Percentiles rank a stretch among this genome's conserved stretches.
phyloP scores from a whole-genome alignment of 805 yeast genomes.

The Yarrowia hollandica region DNA sequence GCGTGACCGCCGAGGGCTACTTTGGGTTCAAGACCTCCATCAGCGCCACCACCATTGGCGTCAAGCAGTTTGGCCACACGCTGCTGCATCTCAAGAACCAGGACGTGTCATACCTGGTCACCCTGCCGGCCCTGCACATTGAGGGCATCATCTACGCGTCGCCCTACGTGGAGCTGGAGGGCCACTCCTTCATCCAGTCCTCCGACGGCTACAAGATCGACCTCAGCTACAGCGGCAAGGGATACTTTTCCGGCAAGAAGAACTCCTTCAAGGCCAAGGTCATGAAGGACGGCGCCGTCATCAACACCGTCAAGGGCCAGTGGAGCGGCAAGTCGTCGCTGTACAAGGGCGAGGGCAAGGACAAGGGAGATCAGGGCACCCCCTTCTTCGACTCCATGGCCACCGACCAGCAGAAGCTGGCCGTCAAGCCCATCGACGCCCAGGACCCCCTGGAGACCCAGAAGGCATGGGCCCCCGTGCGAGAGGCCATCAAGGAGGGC shows the following conservation, averaged over 20 bases:
- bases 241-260: constrained; percentile 93
- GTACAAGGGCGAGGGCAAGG: constrained; percentile 56
- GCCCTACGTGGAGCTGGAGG: constrained; percentile 94
- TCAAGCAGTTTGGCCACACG: constrained; percentile 92
- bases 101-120: constrained; percentile 66
- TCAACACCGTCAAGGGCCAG: constrained; percentile 83
- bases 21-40: constrained; percentile 85
- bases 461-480: constrained; percentile 86
- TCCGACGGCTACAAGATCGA: constrained; percentile 72
- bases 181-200: constrained; percentile 78
- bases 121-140: constrained; percentile 93
- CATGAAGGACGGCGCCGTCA: constrained; percentile 57
- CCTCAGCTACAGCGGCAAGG: constrained; percentile 86
- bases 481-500: constrained; percentile 76
- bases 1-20: constrained; percentile 78
- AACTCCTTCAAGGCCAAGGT: constrained; percentile 87
- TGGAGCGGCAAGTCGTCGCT: constrained; percentile 76
- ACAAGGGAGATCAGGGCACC: constrained; percentile 31
- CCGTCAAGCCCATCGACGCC: constrained; percentile 76
- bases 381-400: constrained; percentile 40
- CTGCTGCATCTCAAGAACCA: constrained; percentile 53
- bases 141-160: constrained; percentile 90
- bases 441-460: constrained; percentile 83
- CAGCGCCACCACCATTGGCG: constrained; percentile 71
- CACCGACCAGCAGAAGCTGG: constrained; percentile 46